phyloP scores from a whole-genome alignment of 257 asterid genomes.

The Primulina huaijiensis region DNA sequence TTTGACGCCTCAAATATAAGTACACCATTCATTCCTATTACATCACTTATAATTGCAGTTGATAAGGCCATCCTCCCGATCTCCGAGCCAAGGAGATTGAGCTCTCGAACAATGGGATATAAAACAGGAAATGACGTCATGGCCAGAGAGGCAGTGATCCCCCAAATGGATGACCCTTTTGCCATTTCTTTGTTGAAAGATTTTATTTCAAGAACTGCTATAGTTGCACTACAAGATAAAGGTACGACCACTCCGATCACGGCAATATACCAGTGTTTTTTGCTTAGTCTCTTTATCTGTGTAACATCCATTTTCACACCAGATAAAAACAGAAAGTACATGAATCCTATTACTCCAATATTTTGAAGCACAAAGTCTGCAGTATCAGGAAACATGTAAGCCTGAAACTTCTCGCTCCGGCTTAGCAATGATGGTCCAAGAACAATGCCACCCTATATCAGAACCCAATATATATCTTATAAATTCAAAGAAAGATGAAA shows the following conservation, averaged over 20 bases:
- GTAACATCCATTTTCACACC: conserved; percentile 62
- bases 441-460: conserved; percentile 66
- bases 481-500: neutral
- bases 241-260: conserved; percentile 35
- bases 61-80: conserved; percentile 68
- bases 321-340: conserved; percentile 69
- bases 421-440: conserved; percentile 69
- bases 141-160: conserved; percentile 45
- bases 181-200: conserved; percentile 32
- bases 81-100: conserved; percentile 75
- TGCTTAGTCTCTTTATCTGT: conserved; percentile 33
- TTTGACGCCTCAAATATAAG: conserved; percentile 53
- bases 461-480: conserved; percentile 1
- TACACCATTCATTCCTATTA: conserved; percentile 47
- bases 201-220: conserved; percentile 34
- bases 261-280: conserved; percentile 59
- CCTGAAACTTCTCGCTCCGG: conserved; percentile 39
- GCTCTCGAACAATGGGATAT: conserved; percentile 58
- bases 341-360: conserved; percentile 62
- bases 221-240: conserved; percentile 19
- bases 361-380: conserved; percentile 41
- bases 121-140: conserved; percentile 64
- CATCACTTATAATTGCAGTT: conserved; percentile 48
- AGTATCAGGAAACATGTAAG: conserved; percentile 44
- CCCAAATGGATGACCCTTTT: conserved; percentile 46